Evolutionary conservation across 495 filamentous ascomycete species (phyloP).

Genomic region (Daldinia childiae): DNA sequence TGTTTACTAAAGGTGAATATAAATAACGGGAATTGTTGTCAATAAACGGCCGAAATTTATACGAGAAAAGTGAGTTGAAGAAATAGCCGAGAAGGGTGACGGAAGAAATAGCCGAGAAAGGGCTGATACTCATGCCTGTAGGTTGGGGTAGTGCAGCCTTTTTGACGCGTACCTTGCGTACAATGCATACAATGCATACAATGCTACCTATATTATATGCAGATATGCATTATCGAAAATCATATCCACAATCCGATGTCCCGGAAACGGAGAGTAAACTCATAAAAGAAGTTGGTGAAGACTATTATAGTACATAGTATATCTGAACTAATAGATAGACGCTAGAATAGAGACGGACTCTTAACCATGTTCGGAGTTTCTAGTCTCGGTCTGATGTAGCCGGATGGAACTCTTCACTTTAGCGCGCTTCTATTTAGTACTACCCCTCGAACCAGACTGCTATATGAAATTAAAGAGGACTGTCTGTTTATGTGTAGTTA

Average conservation of each 20-base stretch:
- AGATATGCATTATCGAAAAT: slow-evolving; percentile 2
- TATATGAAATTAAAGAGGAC: not conserved
- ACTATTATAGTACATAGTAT: not conserved
- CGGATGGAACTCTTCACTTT: not conserved
- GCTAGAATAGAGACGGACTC: not conserved
- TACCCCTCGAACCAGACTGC: not conserved
- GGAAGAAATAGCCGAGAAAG: not conserved
- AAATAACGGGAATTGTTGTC: not conserved
- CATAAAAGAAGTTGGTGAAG: not conserved
- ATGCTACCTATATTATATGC: slow-evolving; percentile 2
- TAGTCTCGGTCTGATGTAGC: not conserved
- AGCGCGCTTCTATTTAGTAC: not conserved
- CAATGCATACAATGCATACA: too few relatives aligned
- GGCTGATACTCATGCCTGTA: not conserved
- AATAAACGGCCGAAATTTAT: not conserved
- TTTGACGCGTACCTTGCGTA: slow-evolving; percentile 20
- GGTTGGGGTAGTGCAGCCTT: not conserved
- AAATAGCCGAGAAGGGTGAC: not conserved
- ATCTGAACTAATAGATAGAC: not conserved
- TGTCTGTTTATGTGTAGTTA: not conserved
- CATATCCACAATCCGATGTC: slow-evolving; percentile 27
- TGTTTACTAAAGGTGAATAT: not conserved
- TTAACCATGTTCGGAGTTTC: not conserved
- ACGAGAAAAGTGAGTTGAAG: not conserved
- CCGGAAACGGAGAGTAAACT: slow-evolving; percentile 23